phyloP scores from a whole-genome alignment of 2,329 filamentous ascomycete genomes.

The Trichoderma koningiopsis region DNA sequence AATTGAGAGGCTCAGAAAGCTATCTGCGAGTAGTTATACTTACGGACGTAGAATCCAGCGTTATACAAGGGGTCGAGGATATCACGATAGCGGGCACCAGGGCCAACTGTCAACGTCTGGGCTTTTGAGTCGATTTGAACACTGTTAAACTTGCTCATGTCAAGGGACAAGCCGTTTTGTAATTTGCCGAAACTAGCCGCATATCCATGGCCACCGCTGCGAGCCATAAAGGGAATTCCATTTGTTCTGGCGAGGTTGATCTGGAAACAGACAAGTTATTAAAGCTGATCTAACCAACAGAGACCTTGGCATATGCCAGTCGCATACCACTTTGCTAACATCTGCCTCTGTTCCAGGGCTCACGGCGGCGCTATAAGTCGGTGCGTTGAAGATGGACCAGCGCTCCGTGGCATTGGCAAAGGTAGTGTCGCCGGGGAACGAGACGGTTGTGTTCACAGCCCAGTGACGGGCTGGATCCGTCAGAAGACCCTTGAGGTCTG shows the following conservation, averaged over 20 bases:
- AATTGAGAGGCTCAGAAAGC: background rate
- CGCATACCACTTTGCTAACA: background rate
- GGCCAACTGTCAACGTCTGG: slow-evolving; percentile 11
- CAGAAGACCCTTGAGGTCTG: background rate
- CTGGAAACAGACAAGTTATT: background rate
- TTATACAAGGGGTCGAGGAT: slow-evolving; percentile 11
- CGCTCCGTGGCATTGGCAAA: slow-evolving; percentile 2
- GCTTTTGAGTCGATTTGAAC: background rate
- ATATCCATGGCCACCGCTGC: slow-evolving; percentile 11
- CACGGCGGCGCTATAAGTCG: background rate
- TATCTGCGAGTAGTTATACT: background rate
- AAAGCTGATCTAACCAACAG: background rate
- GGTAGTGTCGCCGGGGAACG: background rate
- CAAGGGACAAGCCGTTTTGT: slow-evolving; percentile 6
- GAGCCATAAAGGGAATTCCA: background rate
- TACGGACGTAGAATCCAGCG: slow-evolving; percentile 16
- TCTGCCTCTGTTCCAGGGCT: background rate
- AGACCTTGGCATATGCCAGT: background rate
- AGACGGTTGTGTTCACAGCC: background rate
- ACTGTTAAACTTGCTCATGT: slow-evolving; percentile 5
- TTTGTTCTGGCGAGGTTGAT: background rate
- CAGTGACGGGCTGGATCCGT: background rate
- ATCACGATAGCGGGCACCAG: slow-evolving; percentile 13
- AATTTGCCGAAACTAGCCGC: background rate
- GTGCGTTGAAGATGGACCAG: background rate